phyloP scores from a whole-genome alignment of 2,329 filamentous ascomycete species.

The Pyrenophora tritici-repentis region DNA sequence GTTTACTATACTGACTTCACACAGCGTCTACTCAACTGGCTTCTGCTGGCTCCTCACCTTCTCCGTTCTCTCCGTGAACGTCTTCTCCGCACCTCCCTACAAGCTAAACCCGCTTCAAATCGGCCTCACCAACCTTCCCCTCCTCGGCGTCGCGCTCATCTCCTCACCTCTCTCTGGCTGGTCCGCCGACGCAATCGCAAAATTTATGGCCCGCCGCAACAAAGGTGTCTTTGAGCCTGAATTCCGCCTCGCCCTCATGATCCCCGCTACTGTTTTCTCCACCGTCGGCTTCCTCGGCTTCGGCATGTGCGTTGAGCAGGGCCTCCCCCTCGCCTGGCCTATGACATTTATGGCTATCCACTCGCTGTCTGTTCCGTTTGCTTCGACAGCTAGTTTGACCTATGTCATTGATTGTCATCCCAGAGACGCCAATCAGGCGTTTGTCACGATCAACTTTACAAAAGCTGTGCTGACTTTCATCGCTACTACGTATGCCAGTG shows the following conservation, averaged over 20 bases:
- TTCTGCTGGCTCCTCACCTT: conserved; percentile 80
- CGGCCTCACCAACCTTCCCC: conserved; percentile 76
- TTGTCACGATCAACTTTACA: conserved; percentile 51
- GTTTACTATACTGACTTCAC: background rate
- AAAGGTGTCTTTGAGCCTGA: conserved; percentile 88
- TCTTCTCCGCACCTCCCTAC: conserved; percentile 80
- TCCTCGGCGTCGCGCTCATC: conserved; percentile 78
- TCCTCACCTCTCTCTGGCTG: conserved; percentile 76
- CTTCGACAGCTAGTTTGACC: conserved; percentile 45
- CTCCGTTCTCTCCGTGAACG: conserved; percentile 83
- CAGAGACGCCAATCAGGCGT: conserved; percentile 48
- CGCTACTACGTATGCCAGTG: conserved; percentile 82
- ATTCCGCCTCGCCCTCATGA: conserved; percentile 63
- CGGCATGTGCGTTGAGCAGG: conserved; percentile 42
- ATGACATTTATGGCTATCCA: conserved; percentile 47
- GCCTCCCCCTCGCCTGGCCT: conserved; percentile 33
- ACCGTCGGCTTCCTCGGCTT: conserved; percentile 51
- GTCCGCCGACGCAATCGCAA: conserved; percentile 74
- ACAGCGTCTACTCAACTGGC: background rate
- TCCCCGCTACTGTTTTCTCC: conserved; percentile 38
- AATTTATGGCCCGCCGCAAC: conserved; percentile 74
- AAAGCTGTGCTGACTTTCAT: conserved; percentile 54
- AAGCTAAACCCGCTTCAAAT: conserved; percentile 81
- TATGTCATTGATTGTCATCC: conserved; percentile 52
- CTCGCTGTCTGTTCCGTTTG: conserved; percentile 46